Base-by-base conservation (phyloP, 345 rosid species). In the Mercurialis annua region DNA sequence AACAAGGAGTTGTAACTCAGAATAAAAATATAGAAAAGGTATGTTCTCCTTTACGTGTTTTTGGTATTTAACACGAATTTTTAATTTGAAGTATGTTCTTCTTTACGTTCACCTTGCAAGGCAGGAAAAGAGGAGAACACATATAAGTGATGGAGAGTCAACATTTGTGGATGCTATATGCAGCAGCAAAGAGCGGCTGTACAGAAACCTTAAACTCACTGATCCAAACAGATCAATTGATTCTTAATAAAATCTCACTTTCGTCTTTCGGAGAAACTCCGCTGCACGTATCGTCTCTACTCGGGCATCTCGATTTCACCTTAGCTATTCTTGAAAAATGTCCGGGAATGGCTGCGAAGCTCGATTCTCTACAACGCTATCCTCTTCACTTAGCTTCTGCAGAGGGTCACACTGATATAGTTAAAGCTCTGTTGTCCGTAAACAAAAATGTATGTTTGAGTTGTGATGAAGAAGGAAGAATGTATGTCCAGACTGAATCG, bases 341-440 rank as follows among this genome's bases (percentile, higher is more conserved):
- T 10, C 65, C 72, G 2, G 15, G 48, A 6, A n/a, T 58, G 26
- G 44, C 58, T 12, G 7, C 46, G 0, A 49, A 47, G 10, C 8
- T 4, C 2, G 57, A 68, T 46, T 47, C 57, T 1, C 8, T 30
- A 2, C 15, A 42, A 15, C 56, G 27, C 1, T 20, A 23, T 46
- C 65, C 72, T 0, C 57, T 68, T 49, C 72, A 68, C 30, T 24
- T 59, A 30, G 72, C 65, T 21, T 31, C 65, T 4, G 72, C 72
- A 10, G 54, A 43, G 40, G 63, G 64, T 14, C 43, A 67, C 14
- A 20, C 21, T 1, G 16, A 55, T 43, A 44, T 56, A 15, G 44
- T 44, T 10, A 67, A 67, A 26, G 63, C 53, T 21, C 31, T 56
- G 29, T 20, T 67, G 20, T 0, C 9, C 38, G 51, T 5, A 5